Percentiles rank a stretch among this genome's conserved stretches.
Evolutionary conservation across 208 protist genomes (phyloP).

Genomic region (Herpetomonas samuelpessoai): DNA sequence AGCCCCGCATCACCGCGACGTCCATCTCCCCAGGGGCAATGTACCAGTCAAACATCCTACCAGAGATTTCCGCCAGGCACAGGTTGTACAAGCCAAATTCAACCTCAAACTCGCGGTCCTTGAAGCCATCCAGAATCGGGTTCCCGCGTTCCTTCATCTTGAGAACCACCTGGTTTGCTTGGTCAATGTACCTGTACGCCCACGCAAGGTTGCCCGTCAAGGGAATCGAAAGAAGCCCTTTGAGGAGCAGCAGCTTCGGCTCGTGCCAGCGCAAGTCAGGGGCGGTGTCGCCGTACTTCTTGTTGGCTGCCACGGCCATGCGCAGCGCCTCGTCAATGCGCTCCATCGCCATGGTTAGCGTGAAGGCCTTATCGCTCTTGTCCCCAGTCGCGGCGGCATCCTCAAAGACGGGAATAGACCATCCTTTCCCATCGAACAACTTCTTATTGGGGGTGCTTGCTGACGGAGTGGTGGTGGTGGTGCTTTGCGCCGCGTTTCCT

Average conservation of each 20-base stretch:
- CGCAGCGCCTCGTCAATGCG: conserved; percentile 64
- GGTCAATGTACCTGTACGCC: conserved; percentile 39
- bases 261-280: conserved; percentile 58
- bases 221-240: conserved; percentile 64
- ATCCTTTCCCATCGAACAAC: neutral
- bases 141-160: conserved; percentile 32
- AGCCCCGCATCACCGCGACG: conserved; percentile 29
- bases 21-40: conserved; percentile 38
- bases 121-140: conserved; percentile 53
- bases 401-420: neutral
- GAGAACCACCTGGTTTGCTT: conserved; percentile 55
- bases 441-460: neutral
- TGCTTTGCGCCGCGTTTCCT: neutral
- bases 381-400: conserved; percentile 7
- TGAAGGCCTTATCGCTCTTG: conserved; percentile 24
- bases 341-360: conserved; percentile 51
- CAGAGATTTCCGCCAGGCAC: conserved; percentile 56
- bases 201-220: conserved; percentile 64
- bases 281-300: conserved; percentile 20
- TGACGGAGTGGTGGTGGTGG: neutral
- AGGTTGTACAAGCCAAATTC: conserved; percentile 78
- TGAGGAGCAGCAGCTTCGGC: conserved; percentile 76
- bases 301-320: conserved; percentile 28
- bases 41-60: conserved; percentile 69
- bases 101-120: conserved; percentile 38